Conservation (phyloP, 768 basidiomycete genomes). For the Leccinum pellstonianum region DNA sequence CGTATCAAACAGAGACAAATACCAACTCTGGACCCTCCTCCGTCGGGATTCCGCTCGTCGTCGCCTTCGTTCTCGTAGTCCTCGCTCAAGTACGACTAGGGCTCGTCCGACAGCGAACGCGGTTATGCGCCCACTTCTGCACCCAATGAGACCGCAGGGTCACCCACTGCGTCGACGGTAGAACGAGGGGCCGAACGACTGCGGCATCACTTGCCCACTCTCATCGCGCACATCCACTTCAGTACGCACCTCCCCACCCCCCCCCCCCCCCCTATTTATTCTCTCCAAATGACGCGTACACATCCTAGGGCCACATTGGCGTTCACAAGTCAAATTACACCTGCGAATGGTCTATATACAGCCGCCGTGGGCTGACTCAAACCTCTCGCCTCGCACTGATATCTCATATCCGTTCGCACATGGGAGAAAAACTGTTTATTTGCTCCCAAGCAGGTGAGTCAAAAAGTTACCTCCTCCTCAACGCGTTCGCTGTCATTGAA, state of each 20-base stretch:
- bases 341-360: slow-evolving; percentile 88
- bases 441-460: slow-evolving; percentile 74
- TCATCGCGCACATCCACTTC: slow-evolving; percentile 82
- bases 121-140: slow-evolving; percentile 13
- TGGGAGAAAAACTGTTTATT: slow-evolving; percentile 91
- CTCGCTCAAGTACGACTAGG: too few relatives aligned
- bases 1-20: too few relatives aligned
- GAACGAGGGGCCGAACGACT: slow-evolving; percentile 57
- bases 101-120: slow-evolving; percentile 25
- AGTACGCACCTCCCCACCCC: slow-evolving; percentile 45
- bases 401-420: slow-evolving; percentile 89
- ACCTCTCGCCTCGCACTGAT: slow-evolving; percentile 84
- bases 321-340: slow-evolving; percentile 81
- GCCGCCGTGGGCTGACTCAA: slow-evolving; percentile 76
- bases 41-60: too few relatives aligned
- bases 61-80: background rate
- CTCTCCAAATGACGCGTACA: background rate
- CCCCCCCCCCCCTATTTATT: too few relatives aligned
- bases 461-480: background rate
- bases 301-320: slow-evolving; percentile 67
- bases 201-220: slow-evolving; percentile 63
- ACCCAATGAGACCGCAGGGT: slow-evolving; percentile 16
- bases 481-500: background rate
- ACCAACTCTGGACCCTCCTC: too few relatives aligned
- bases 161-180: slow-evolving; percentile 20